Conservation (phyloP, 352 stramenopile genomes). For the Elongisporangium senticosum region DNA sequence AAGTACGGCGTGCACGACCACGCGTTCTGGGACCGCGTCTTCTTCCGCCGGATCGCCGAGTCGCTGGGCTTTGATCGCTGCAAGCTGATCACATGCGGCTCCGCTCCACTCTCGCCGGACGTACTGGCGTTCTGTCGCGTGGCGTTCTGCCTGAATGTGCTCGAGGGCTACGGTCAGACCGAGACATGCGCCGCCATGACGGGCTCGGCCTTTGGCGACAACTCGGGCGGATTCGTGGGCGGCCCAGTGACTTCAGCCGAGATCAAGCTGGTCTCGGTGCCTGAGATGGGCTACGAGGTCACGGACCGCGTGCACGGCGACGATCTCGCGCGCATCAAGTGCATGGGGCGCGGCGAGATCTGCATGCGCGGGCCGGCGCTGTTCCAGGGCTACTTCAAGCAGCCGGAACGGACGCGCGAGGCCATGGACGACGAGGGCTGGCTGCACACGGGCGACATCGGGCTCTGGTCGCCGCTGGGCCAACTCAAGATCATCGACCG, state of each 20-base stretch:
- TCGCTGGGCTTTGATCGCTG: slow-evolving; percentile 84
- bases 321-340: slow-evolving; percentile 17
- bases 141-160: slow-evolving; percentile 78
- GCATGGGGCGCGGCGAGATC: slow-evolving; percentile 56
- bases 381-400: slow-evolving; percentile 94
- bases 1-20: slow-evolving; percentile 46
- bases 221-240: slow-evolving; percentile 88
- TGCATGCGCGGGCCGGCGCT: slow-evolving; percentile 79
- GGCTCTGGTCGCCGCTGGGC: slow-evolving; percentile 90
- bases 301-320: slow-evolving; percentile 57
- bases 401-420: slow-evolving; percentile 89
- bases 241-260: slow-evolving; percentile 81
- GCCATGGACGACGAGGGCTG: slow-evolving; percentile 90
- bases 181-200: slow-evolving; percentile 90
- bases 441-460: slow-evolving; percentile 97
- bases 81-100: slow-evolving; percentile 91
- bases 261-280: slow-evolving; percentile 93
- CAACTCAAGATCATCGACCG: slow-evolving; percentile 89
- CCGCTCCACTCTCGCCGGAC: slow-evolving; percentile 88
- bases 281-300: slow-evolving; percentile 95
- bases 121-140: slow-evolving; percentile 95
- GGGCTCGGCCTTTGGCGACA: slow-evolving; percentile 31
- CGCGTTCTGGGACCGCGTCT: slow-evolving; percentile 90
- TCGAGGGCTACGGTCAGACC: slow-evolving; percentile 96
- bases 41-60: slow-evolving; percentile 93